Base-by-base conservation (phyloP, 768 basidiomycete species). In the Pulveroboletus sp. region DNA sequence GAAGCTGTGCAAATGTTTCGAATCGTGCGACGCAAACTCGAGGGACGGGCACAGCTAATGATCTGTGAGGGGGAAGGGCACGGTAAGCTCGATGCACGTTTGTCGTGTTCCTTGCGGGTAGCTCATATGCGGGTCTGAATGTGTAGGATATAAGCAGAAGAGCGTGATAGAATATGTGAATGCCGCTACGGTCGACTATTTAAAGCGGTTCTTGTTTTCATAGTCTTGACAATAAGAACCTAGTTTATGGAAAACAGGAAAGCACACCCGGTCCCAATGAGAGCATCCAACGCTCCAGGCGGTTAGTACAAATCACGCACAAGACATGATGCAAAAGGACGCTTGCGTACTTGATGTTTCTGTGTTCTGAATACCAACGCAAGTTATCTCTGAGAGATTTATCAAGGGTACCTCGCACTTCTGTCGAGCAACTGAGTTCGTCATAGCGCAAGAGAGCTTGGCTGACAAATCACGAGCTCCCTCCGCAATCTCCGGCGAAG, bases 41-140 rank as follows among this genome's bases (percentile, higher is more conserved):
- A 55, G 25, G 62, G 67, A 35, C 59, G 62, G 32, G 59, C 63
- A 6, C 73, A 73, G 42, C 44, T 74, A 45, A 67, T 72, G 48
- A 63, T 72, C 35, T 72, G 73, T 42, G 72, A 69, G 47, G 65
- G 67, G 43, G 73, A 75, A 45, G 73, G 74, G 14, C 73, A 74
- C 40, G 74, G 74, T 74, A 32, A 44, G 72, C 14, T 3, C 31
- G 29, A 19, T 13, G 5, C 23, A n/a, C 16, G 16, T 42, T 24
- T 21, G 8, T 25, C 31, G 13, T 23, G 4, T 32, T 41, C 27
- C 6, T 32, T 14, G 14, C n/a, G n/a, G n/a, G n/a, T n/a, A n/a
- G n/a, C 53, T 60, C n/a, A 57, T n/a, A n/a, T 16, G 40, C 17
- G 11, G 14, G 37, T 12, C n/a, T n/a, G 17, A 10, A 33, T 47